Percentiles rank a stretch among this genome's conserved stretches.
phyloP scores from a whole-genome alignment of 225 moss, liverwort and hornwort species.

The Sphagnum contortum region DNA sequence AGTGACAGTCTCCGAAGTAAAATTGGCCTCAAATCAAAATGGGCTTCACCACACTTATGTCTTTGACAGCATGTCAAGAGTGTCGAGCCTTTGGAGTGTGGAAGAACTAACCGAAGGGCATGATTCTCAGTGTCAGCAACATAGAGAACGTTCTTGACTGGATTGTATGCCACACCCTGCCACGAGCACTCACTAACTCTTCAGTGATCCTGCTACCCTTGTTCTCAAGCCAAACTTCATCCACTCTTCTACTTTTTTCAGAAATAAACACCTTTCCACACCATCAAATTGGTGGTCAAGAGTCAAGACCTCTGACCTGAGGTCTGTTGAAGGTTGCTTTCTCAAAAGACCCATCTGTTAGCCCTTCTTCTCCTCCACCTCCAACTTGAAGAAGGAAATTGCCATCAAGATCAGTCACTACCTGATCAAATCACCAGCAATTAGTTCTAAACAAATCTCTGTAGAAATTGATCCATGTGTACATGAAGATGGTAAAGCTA shows the following conservation, averaged over 20 bases:
- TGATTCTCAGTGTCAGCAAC: constrained; percentile 99
- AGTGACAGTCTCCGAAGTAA: too few relatives aligned
- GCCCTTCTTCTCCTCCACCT: constrained; percentile 73
- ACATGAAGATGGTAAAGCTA: too few relatives aligned
- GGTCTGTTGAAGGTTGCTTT: constrained; percentile 82
- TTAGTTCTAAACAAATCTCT: too few relatives aligned
- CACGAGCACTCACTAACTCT: constrained; percentile 3
- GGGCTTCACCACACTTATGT: too few relatives aligned
- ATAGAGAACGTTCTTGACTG: constrained; percentile 76
- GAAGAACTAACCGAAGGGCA: constrained; percentile 53
- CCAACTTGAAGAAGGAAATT: constrained; percentile 79
- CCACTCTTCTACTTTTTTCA: too few relatives aligned
- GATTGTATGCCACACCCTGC: constrained; percentile 79
- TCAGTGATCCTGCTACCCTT: not conserved
- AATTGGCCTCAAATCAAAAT: too few relatives aligned
- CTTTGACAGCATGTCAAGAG: too few relatives aligned
- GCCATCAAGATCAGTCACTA: constrained; percentile 87
- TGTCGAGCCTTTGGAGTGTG: too few relatives aligned
- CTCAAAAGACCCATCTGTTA: constrained; percentile 75
- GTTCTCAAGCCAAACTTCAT: too few relatives aligned
- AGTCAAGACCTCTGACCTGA: constrained; percentile 28
- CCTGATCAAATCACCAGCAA: constrained; percentile 16
- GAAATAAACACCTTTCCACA: not conserved
- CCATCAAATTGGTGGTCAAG: not conserved
- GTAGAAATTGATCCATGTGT: too few relatives aligned